Percentiles rank a stretch among this genome's conserved stretches.
Evolutionary conservation across 768 basidiomycete species (phyloP).

Genomic region (Lactarius pseudohatsudake): DNA sequence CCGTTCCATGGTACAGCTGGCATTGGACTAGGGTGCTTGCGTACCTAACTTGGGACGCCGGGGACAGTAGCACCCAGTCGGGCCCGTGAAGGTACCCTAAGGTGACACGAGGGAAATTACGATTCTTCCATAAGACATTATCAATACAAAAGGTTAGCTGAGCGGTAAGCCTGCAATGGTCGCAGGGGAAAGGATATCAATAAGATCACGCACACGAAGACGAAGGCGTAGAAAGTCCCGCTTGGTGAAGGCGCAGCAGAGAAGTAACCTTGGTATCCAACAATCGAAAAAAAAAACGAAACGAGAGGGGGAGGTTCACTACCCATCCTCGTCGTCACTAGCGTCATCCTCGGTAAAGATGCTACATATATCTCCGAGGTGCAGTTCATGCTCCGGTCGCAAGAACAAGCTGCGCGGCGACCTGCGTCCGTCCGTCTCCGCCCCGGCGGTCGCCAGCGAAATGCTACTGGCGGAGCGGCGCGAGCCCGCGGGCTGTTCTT

Average conservation of each 20-base stretch:
- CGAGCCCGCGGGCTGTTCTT: conserved; percentile 44
- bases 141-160: conserved; percentile 21
- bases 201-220: conserved; percentile 12
- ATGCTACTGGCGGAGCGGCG: conserved; percentile 43
- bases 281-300: background rate
- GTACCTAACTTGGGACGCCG: too few relatives aligned
- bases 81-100: background rate
- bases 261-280: background rate
- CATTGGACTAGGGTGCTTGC: too few relatives aligned
- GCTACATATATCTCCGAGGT: conserved; percentile 68
- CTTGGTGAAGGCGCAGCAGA: conserved; percentile 3
- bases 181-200: conserved; percentile 15
- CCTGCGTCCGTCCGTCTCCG: conserved; percentile 49
- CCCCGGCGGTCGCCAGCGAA: conserved; percentile 65
- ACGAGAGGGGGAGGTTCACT: background rate
- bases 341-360: conserved; percentile 26
- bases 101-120: background rate
- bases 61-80: background rate
- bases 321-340: background rate
- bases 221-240: background rate
- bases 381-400: conserved; percentile 71
- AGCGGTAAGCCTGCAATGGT: background rate
- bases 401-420: conserved; percentile 70
- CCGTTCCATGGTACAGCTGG: too few relatives aligned
- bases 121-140: conserved; percentile 16